These are phyloP conservation scores for Eremothecium gossypii DNA, from an alignment of 1,139 yeast genomes.

Conservation along the genomic window DNA sequence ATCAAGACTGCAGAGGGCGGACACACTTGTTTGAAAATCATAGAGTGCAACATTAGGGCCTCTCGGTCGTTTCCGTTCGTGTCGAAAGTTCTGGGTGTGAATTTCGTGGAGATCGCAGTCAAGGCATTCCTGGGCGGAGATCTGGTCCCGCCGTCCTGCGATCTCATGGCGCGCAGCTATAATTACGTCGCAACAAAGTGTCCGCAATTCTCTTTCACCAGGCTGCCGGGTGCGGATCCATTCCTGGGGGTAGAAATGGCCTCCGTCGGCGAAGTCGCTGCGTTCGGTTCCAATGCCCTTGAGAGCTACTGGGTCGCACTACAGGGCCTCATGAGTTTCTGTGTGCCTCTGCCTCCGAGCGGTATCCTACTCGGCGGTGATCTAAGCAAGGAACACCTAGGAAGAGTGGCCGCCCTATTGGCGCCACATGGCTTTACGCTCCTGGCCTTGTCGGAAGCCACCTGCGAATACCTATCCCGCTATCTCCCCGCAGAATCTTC, in stretches of 20 bases:
- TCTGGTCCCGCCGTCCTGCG: constrained; percentile 40
- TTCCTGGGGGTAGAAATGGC: constrained; percentile 98
- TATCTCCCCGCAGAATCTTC: constrained; percentile 36
- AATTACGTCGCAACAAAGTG: constrained; percentile 92
- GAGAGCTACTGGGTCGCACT: constrained; percentile 98
- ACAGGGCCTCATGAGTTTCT: constrained; percentile 94
- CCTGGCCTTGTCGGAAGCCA: constrained; percentile 66
- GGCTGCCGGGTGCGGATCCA: constrained; percentile 98
- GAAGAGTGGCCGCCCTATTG: constrained; percentile 60
- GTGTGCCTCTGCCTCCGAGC: constrained; percentile 80
- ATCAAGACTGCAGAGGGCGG: constrained; percentile 66
- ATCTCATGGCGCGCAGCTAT: constrained; percentile 51
- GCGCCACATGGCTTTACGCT: constrained; percentile 61
- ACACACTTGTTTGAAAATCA: constrained; percentile 67
- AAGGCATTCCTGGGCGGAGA: constrained; percentile 70
- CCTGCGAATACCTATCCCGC: constrained; percentile 54
- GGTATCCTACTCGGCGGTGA: constrained; percentile 95
- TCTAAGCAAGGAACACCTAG: constrained; percentile 58
- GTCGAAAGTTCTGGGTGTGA: constrained; percentile 87
- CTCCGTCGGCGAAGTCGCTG: constrained; percentile 96
- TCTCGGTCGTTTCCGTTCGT: constrained; percentile 98
- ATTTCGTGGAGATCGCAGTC: constrained; percentile 91
- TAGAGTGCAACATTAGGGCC: constrained; percentile 97
- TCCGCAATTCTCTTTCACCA: constrained; percentile 95
- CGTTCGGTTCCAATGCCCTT: constrained; percentile 73